A percentile compares a stretch with the other conserved stretches of the same genome.
Conservation (phyloP, 106 monocot genomes). For the Gastrodia elata region DNA sequence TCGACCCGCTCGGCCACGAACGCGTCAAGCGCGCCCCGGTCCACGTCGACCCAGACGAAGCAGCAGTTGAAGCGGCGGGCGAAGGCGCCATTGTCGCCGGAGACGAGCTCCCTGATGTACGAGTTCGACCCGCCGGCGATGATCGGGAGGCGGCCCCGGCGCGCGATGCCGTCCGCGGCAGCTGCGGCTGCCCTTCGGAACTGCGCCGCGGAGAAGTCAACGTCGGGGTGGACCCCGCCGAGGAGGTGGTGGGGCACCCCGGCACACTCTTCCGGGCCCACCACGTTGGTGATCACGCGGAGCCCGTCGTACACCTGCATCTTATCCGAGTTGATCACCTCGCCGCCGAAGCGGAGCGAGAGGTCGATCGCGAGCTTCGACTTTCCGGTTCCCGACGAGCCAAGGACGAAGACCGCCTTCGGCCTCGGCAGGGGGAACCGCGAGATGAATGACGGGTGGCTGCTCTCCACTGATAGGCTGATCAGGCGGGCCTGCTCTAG, state of each 20-base stretch:
- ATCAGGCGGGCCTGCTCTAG: constrained; percentile 3
- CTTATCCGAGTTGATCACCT: constrained; percentile 69
- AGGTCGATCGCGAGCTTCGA: constrained; percentile 50
- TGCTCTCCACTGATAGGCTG: neutral
- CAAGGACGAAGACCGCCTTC: constrained; percentile 26
- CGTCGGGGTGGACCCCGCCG: constrained; percentile 35
- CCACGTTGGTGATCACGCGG: constrained; percentile 49
- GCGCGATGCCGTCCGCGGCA: constrained; percentile 18
- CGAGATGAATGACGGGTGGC: neutral
- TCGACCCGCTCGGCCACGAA: constrained; percentile 32
- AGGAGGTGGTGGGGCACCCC: constrained; percentile 61
- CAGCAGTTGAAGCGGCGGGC: constrained; percentile 30
- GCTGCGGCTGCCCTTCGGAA: constrained; percentile 20
- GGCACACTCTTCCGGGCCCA: constrained; percentile 34
- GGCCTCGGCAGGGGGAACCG: neutral
- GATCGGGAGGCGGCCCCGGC: constrained; percentile 34
- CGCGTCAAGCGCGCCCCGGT: constrained; percentile 11
- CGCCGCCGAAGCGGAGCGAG: constrained; percentile 31
- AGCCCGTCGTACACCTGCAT: constrained; percentile 71
- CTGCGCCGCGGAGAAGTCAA: constrained; percentile 36
- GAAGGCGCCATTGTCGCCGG: constrained; percentile 23
- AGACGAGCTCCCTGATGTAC: constrained; percentile 45
- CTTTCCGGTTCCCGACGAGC: constrained; percentile 59
- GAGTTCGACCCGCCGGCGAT: constrained; percentile 69
- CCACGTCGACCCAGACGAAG: constrained; percentile 63